phyloP scores from a whole-genome alignment of 2,329 filamentous ascomycete genomes.

The Microthyrium microscopicum region DNA sequence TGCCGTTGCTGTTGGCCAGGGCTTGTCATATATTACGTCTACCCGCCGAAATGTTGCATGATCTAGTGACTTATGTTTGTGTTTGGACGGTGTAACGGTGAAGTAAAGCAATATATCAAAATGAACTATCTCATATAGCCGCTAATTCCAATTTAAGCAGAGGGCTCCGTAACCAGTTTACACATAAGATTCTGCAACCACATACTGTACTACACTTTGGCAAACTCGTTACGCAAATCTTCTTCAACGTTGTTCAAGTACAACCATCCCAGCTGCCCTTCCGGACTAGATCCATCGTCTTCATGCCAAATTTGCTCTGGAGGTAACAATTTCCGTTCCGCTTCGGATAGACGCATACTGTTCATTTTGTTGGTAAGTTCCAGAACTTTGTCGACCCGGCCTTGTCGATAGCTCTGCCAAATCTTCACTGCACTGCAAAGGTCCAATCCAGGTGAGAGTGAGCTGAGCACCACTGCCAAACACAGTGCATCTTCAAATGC shows the following conservation, averaged over 20 bases:
- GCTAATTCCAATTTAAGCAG: too few species aligned
- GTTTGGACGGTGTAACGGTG: too few species aligned
- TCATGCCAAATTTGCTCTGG: constrained; percentile 7
- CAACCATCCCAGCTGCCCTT: constrained; percentile 7
- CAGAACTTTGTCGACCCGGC: constrained; percentile 7
- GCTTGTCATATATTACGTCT: too few species aligned
- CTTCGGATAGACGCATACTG: constrained; percentile 5
- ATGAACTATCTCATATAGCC: too few species aligned
- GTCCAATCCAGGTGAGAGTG: too few species aligned
- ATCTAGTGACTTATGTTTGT: too few species aligned
- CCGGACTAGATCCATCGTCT: too few species aligned
- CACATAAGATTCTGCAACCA: neutral
- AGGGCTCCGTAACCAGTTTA: too few species aligned
- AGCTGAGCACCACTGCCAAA: constrained; percentile 8
- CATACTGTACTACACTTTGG: neutral
- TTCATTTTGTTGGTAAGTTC: constrained; percentile 7
- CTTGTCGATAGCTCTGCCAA: constrained; percentile 7
- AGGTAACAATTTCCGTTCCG: constrained; percentile 7
- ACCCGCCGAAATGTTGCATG: too few species aligned
- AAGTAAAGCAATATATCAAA: too few species aligned
- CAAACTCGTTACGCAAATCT: neutral
- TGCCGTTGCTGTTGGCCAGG: too few species aligned
- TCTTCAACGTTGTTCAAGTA: constrained; percentile 7
- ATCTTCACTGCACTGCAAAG: neutral
- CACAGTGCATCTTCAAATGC: constrained; percentile 36